Conservation (phyloP, 106 monocot species). For the Dioscorea dumetorum region DNA sequence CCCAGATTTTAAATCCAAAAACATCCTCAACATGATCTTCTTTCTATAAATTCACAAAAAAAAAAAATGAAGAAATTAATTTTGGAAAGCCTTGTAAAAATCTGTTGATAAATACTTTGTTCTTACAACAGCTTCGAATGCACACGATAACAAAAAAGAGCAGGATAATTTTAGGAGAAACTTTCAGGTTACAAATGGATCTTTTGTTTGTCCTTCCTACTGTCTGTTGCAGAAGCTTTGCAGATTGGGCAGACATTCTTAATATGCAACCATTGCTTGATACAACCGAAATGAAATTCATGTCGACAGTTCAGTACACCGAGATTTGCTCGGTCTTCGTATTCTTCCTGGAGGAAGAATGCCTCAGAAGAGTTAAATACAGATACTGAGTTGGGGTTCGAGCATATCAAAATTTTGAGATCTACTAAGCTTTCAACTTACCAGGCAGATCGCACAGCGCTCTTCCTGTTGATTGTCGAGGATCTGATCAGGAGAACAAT, state of each 20-base stretch:
- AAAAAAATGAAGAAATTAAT: no score
- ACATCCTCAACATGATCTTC: no score
- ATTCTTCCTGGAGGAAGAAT: conserved; percentile 43
- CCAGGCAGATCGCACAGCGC: conserved; percentile 61
- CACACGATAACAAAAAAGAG: no score
- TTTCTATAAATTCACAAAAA: no score
- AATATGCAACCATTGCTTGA: conserved; percentile 59
- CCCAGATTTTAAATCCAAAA: no score
- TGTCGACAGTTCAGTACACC: conserved; percentile 62
- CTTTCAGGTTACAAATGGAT: neutral
- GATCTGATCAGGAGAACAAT: neutral
- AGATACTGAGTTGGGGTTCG: no score
- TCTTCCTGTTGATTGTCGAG: conserved; percentile 13
- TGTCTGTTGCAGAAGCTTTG: conserved; percentile 56
- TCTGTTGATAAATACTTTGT: no score
- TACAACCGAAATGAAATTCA: conserved; percentile 57
- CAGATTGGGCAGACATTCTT: conserved; percentile 84
- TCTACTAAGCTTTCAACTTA: conserved; percentile 5
- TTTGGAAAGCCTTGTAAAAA: no score
- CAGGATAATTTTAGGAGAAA: no score
- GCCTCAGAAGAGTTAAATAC: no score
- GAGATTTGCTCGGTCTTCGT: conserved; percentile 35
- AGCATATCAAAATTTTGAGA: no score
- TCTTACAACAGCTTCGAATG: no score
- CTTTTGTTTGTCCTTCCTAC: conserved; percentile 3